Evolutionary conservation across 768 basidiomycete species (phyloP), one percentile per base, ranked within the genome.

Genomic region (Lentinus brumalis): DNA sequence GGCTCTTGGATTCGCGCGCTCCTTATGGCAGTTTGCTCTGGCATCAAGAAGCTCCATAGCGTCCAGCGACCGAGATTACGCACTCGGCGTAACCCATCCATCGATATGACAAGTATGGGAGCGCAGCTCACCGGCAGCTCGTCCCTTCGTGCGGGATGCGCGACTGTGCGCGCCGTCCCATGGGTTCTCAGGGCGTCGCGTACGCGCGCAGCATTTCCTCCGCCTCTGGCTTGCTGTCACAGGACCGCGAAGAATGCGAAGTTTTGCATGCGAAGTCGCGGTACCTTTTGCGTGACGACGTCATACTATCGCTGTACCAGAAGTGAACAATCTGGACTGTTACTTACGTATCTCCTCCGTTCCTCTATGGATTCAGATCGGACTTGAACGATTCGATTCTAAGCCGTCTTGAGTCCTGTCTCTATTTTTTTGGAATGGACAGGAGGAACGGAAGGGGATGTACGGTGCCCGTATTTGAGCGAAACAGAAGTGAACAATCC

Each of bases 1-100:
- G 55, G 35, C 38, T 38, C 64, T 57, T 60, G 60, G 54, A 59
- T 59, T 57, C 40, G 53, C 60, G 60, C 42, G 44, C 62, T 52
- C 44, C 18, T 44, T 58, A 59, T 59, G 57, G 61, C 55, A 45
- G 47, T 46, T 40, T 41, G 11, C 40, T 9, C 32, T 40, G 12
- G 46, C 39, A 53, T 53, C 52, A 45, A 45, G 57, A 44, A 51
- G 42, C 53, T 8, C 49, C 61, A 12, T 42, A 29, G 32, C 46
- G 14, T 44, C 45, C 39, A 39, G 18, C 7, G 16, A 52, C 61
- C 53, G 61, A 63, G 26, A 59, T 63, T 53, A 51, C 54, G 57
- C 53, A 31, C 40, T 56, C 61, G 54, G 61, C 53, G 26, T 58
- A 51, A 56, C 47, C 21, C 15, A 50, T 12, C 52, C 14, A 63